Conservation (phyloP, 2,329 filamentous ascomycete species). For the Diaporthe sp. region DNA sequence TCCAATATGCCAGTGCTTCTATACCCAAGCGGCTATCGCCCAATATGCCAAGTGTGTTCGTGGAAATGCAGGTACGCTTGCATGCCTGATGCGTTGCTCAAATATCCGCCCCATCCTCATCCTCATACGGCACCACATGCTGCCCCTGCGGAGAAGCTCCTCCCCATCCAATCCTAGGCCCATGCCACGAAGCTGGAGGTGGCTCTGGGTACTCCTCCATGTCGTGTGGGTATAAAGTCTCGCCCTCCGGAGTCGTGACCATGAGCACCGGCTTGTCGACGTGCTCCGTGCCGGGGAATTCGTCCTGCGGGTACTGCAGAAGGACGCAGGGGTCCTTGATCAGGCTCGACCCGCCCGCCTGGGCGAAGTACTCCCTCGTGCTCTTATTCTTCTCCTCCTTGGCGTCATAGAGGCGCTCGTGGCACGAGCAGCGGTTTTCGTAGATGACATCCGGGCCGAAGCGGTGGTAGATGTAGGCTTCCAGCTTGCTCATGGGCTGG, state of each 20-base stretch:
- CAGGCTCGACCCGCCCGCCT: not conserved
- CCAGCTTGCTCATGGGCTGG: not conserved
- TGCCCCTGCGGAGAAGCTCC: too few species aligned
- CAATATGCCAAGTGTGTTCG: not conserved
- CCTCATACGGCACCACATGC: not conserved
- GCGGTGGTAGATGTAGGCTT: not conserved
- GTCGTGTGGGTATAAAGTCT: not conserved
- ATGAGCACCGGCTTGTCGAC: constrained; percentile 27
- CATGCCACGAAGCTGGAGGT: not conserved
- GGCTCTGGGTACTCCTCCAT: constrained; percentile 15
- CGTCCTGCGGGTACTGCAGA: not conserved
- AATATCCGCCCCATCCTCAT: not conserved
- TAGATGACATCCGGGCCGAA: not conserved
- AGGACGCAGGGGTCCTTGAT: not conserved
- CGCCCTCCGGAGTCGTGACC: constrained; percentile 12
- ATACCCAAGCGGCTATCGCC: not conserved
- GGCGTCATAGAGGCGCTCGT: not conserved
- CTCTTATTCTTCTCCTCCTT: not conserved
- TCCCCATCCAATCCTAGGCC: too few species aligned
- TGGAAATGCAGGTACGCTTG: not conserved
- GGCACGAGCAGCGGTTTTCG: not conserved
- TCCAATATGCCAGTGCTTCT: not conserved
- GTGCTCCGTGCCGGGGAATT: not conserved
- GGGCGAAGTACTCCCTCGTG: not conserved
- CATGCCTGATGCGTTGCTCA: not conserved